A percentile compares a stretch with the other conserved stretches of the same genome.
Conservation (phyloP, 1,139 yeast genomes). For the Taphrina confusa region DNA sequence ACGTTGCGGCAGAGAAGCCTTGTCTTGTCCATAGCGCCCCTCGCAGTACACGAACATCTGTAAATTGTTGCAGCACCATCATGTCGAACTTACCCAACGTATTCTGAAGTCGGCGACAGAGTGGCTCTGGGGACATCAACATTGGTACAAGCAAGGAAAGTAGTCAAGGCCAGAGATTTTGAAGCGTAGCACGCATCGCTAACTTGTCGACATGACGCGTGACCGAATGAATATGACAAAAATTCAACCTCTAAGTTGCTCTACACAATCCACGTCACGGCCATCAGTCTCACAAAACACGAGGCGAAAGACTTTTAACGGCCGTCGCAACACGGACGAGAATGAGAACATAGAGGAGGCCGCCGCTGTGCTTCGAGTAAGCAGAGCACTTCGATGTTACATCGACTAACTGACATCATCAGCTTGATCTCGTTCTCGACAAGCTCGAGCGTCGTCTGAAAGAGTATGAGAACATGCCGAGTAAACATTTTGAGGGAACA, state of each 20-base stretch:
- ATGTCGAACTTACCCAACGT: too few species aligned
- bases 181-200: too few species aligned
- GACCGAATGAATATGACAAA: not conserved
- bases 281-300: constrained; percentile 9
- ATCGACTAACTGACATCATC: not conserved
- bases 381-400: not conserved
- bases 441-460: constrained; percentile 21
- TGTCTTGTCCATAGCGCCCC: too few species aligned
- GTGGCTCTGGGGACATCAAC: too few species aligned
- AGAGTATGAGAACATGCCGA: constrained; percentile 11
- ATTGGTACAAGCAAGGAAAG: too few species aligned
- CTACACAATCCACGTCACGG: not conserved
- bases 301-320: constrained; percentile 27
- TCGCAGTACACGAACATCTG: too few species aligned
- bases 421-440: constrained; percentile 29
- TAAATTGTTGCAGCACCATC: too few species aligned
- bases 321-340: constrained; percentile 12
- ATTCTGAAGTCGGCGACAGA: too few species aligned
- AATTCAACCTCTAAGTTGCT: not conserved
- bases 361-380: constrained; percentile 18
- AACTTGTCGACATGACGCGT: too few species aligned
- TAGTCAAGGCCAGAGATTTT: too few species aligned
- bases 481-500: constrained; percentile 8
- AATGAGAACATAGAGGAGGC: constrained; percentile 26
- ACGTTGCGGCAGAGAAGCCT: too few species aligned